These are phyloP conservation scores for Trichoderma sp. DNA, from an alignment of 2,329 filamentous ascomycete species.

Conservation along the genomic window DNA sequence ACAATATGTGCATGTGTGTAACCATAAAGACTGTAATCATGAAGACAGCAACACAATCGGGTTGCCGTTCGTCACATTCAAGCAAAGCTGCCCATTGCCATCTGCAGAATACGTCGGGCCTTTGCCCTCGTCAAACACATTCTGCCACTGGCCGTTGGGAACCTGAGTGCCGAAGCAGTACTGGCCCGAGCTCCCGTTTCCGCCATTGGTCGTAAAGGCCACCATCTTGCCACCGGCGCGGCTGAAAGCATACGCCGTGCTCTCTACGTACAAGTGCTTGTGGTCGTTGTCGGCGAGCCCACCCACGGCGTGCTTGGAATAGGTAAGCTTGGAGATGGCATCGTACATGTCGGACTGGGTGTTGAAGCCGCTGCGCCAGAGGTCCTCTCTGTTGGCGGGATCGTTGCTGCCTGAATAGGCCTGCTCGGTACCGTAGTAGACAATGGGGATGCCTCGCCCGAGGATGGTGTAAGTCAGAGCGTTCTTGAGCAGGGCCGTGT, in stretches of 20 bases:
- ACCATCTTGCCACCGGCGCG: slow-evolving; percentile 43
- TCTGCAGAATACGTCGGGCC: slow-evolving; percentile 37
- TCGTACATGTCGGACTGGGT: slow-evolving; percentile 47
- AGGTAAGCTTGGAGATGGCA: slow-evolving; percentile 41
- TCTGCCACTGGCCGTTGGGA: slow-evolving; percentile 39
- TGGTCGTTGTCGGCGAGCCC: slow-evolving; percentile 45
- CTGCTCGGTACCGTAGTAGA: slow-evolving; percentile 66
- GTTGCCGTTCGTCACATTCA: slow-evolving; percentile 40
- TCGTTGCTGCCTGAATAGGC: slow-evolving; percentile 50
- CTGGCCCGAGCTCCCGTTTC: slow-evolving; percentile 36
- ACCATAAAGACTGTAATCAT: neutral
- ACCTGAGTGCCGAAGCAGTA: slow-evolving; percentile 43
- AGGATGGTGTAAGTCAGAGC: slow-evolving; percentile 60
- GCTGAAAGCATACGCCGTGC: slow-evolving; percentile 45
- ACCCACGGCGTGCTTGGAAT: slow-evolving; percentile 44
- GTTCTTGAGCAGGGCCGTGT: slow-evolving; percentile 58
- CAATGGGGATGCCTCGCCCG: slow-evolving; percentile 58
- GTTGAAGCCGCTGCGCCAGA: slow-evolving; percentile 53
- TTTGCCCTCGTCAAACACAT: slow-evolving; percentile 35
- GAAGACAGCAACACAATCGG: slow-evolving; percentile 39
- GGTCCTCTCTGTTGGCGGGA: slow-evolving; percentile 53
- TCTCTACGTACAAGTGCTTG: slow-evolving; percentile 40
- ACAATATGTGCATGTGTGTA: neutral
- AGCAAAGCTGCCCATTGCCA: slow-evolving; percentile 40
- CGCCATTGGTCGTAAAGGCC: slow-evolving; percentile 45